A percentile compares a stretch with the other conserved stretches of the same genome.
phyloP scores from a whole-genome alignment of 441 rosid species.

The Omphalea diandra region DNA sequence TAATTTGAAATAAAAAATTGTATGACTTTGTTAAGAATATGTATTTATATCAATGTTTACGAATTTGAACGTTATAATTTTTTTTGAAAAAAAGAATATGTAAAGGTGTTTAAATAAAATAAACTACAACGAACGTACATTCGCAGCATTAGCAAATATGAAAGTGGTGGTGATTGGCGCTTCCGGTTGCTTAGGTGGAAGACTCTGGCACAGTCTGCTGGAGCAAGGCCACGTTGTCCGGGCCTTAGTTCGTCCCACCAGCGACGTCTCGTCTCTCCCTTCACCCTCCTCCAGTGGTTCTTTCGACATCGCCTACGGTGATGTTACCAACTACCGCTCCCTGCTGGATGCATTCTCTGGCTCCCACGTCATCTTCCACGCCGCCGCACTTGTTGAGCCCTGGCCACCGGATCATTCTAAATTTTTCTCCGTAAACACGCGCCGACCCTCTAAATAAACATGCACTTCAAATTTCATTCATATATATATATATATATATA shows the following conservation, averaged over 20 bases:
- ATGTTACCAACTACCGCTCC: constrained; percentile 64
- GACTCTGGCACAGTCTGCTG: constrained; percentile 67
- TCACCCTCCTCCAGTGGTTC: constrained; percentile 21
- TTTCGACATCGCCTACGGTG: constrained; percentile 72
- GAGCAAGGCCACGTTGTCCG: constrained; percentile 61
- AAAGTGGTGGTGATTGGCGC: constrained; percentile 77
- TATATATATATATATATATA: no score
- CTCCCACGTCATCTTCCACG: constrained; percentile 74
- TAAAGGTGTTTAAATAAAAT: no score
- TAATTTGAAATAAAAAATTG: no score
- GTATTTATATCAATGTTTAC: no score
- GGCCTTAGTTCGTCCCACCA: constrained; percentile 79
- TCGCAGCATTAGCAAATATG: no score
- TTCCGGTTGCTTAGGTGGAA: constrained; percentile 83
- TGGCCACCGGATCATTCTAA: constrained; percentile 85
- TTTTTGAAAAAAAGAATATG: no score
- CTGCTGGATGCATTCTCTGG: constrained; percentile 61
- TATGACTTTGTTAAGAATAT: no score
- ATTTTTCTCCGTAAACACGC: constrained; percentile 61
- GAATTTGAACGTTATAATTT: no score
- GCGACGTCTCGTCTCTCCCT: constrained; percentile 68
- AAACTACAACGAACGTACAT: no score
- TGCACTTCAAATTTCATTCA: no score
- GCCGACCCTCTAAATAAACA: no score
- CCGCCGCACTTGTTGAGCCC: constrained; percentile 84